phyloP scores from a whole-genome alignment of 371 early-diverging fungal genomes.

The Mucor racemosus region DNA sequence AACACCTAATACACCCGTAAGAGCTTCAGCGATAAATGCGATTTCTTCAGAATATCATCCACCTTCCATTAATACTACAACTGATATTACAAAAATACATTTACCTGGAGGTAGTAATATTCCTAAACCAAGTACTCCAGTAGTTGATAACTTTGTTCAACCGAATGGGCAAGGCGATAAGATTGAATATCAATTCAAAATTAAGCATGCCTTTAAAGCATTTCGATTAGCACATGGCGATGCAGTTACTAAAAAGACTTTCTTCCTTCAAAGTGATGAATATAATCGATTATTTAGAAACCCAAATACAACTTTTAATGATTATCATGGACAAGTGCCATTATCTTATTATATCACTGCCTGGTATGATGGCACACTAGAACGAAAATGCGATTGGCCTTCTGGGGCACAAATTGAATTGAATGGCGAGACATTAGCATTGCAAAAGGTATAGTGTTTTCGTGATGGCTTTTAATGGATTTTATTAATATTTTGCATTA shows the following conservation, averaged over 20 bases:
- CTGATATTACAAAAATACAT: not conserved
- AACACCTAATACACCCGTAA: not conserved
- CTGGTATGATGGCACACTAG: slow-evolving; percentile 22
- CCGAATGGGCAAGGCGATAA: not conserved
- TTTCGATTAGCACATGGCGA: slow-evolving; percentile 31
- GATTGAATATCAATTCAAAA: not conserved
- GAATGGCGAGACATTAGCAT: slow-evolving; percentile 17
- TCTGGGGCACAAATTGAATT: slow-evolving; percentile 20
- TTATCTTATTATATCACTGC: slow-evolving; percentile 30
- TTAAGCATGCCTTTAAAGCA: slow-evolving; percentile 12
- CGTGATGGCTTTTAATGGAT: not conserved
- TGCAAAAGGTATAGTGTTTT: slow-evolving; percentile 28
- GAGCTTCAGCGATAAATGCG: not conserved
- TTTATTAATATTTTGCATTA: not conserved
- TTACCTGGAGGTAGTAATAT: not conserved
- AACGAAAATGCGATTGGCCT: slow-evolving; percentile 48
- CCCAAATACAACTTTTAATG: not conserved
- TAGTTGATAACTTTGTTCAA: not conserved
- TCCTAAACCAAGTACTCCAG: not conserved
- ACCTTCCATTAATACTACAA: not conserved
- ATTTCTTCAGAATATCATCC: not conserved
- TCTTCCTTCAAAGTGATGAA: not conserved
- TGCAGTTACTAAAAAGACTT: slow-evolving; percentile 1
- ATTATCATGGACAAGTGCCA: slow-evolving; percentile 15
- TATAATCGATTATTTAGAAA: not conserved